phyloP scores from a whole-genome alignment of 306 rosid species.

The Erythrophleum fordii region DNA sequence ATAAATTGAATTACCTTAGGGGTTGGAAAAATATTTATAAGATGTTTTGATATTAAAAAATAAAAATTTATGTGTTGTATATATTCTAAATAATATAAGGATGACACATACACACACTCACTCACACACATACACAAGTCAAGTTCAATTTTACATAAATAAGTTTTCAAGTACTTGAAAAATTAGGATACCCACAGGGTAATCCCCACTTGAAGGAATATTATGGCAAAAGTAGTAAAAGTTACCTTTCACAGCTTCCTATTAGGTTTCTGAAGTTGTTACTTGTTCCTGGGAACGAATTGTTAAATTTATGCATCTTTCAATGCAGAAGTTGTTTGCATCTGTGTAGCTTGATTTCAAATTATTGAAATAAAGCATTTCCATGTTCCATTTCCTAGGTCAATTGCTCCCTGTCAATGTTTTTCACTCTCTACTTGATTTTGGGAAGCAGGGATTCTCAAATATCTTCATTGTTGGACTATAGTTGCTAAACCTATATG shows the following conservation, averaged over 20 bases:
- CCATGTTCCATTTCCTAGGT: neutral
- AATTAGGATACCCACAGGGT: neutral
- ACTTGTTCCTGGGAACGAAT: neutral
- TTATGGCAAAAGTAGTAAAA: neutral
- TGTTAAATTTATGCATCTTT: conserved; percentile 16
- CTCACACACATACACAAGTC: neutral
- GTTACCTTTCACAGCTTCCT: neutral
- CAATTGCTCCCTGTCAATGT: neutral
- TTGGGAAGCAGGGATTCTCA: neutral
- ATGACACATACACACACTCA: neutral
- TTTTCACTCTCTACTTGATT: neutral
- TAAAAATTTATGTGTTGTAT: neutral
- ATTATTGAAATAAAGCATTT: conserved; percentile 6
- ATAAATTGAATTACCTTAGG: neutral
- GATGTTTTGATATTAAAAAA: neutral
- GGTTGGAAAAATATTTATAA: neutral
- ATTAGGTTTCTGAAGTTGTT: conserved; percentile 23
- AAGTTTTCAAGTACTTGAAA: neutral
- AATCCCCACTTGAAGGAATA: neutral
- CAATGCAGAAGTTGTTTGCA: neutral
- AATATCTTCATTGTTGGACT: neutral
- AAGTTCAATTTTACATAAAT: neutral
- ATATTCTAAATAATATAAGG: neutral
- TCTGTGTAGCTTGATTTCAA: conserved; percentile 5
- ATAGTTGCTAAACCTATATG: neutral